A percentile compares a stretch with the other conserved stretches of the same genome.
phyloP scores from a whole-genome alignment of 441 rosid genomes.

The Theobroma grandiflorum region DNA sequence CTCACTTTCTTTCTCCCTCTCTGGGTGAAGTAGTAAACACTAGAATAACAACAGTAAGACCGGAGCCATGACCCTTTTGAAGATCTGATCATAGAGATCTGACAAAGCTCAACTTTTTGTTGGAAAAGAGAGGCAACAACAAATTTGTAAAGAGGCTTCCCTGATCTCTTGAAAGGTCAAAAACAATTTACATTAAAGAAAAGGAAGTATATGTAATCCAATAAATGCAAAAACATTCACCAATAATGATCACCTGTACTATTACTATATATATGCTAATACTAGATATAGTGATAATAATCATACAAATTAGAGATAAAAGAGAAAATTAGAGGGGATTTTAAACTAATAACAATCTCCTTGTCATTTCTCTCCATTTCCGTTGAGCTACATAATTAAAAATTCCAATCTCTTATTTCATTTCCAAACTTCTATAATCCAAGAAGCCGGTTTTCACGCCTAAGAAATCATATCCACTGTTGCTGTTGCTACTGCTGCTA shows the following conservation, averaged over 20 bases:
- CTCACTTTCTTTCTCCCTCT: not conserved
- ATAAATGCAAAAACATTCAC: not conserved
- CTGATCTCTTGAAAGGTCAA: not conserved
- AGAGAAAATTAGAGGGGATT: conserved; percentile 29
- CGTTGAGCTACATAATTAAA: conserved; percentile 31
- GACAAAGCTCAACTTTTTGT: conserved; percentile 33
- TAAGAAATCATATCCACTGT: conserved; percentile 70
- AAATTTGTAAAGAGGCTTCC: not conserved
- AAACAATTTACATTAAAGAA: not conserved
- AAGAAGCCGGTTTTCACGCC: conserved; percentile 67
- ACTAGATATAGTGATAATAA: conserved; percentile 4
- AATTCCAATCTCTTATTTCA: conserved; percentile 47
- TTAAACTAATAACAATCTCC: conserved; percentile 31
- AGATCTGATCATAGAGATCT: conserved; percentile 19
- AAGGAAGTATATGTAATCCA: not conserved
- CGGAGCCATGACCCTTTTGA: not conserved
- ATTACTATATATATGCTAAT: not conserved
- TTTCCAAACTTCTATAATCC: conserved; percentile 71
- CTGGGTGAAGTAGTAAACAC: not conserved
- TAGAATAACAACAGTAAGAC: not conserved
- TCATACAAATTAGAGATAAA: conserved; percentile 34
- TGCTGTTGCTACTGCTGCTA: conserved; percentile 38
- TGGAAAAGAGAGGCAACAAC: conserved; percentile 20
- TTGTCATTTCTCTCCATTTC: conserved; percentile 32
- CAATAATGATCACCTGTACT: conserved; percentile 14